Percentiles rank a stretch among this genome's conserved stretches.
Conservation (phyloP, 2,329 filamentous ascomycete species). For the Ilyonectria mors-panacis region DNA sequence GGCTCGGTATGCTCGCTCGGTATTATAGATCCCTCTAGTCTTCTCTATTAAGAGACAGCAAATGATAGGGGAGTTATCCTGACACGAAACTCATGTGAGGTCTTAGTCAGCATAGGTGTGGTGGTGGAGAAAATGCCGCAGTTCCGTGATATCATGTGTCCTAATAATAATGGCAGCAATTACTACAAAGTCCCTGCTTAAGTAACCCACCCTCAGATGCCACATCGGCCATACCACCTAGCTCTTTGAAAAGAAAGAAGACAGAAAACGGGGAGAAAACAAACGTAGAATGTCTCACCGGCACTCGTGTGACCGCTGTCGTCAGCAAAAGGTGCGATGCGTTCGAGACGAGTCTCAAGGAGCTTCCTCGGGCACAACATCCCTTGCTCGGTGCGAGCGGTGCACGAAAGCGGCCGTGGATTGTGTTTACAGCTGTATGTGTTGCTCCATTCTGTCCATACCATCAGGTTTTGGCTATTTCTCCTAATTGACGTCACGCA, state of each 20-base stretch:
- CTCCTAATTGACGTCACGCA: not conserved
- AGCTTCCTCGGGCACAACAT: not conserved
- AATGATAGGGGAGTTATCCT: no score
- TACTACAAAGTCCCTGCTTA: not conserved
- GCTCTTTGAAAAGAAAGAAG: not conserved
- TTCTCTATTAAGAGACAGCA: no score
- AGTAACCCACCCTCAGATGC: not conserved
- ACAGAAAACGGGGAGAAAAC: not conserved
- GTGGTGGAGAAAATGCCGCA: not conserved
- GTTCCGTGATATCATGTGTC: not conserved
- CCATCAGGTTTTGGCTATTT: not conserved
- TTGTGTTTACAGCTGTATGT: not conserved
- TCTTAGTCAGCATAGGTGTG: not conserved
- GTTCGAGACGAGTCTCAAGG: not conserved
- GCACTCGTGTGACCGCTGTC: not conserved
- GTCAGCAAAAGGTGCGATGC: not conserved
- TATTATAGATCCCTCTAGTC: no score
- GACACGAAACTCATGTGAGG: no score
- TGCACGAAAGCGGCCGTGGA: not conserved
- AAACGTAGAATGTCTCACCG: not conserved
- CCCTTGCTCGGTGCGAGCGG: not conserved
- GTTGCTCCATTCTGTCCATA: not conserved
- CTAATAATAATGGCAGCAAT: not conserved
- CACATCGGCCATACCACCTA: not conserved
- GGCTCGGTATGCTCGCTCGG: no score